These are phyloP conservation scores for Citrus maxima DNA, from an alignment of 345 rosid species.

Conservation along the genomic window DNA sequence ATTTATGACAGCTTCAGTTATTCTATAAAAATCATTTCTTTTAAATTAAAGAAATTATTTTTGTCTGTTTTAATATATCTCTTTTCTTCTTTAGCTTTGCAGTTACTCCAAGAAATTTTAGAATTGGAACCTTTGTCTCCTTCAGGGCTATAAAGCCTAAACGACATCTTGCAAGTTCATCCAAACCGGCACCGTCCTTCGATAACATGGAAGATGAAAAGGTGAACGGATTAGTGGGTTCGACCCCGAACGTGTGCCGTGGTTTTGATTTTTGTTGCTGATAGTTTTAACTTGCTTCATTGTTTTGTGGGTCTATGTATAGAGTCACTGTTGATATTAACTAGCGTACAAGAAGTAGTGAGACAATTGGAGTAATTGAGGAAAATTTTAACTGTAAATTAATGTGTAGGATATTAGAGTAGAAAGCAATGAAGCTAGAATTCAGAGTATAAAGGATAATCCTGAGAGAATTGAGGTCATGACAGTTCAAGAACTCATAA, in stretches of 20 bases:
- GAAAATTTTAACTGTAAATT: conserved; percentile 12
- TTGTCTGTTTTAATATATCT: neutral
- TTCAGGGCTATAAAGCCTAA: conserved; percentile 38
- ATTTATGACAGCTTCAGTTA: neutral
- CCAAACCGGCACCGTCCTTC: conserved; percentile 19
- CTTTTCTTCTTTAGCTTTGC: conserved; percentile 34
- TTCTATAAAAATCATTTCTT: neutral
- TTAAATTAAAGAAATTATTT: neutral
- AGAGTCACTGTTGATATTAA: neutral
- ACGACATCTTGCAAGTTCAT: conserved; percentile 32
- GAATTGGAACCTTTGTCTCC: conserved; percentile 25
- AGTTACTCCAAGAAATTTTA: conserved; percentile 31
- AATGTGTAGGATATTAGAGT: conserved; percentile 14
- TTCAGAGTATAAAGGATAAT: neutral
- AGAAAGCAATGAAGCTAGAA: neutral
- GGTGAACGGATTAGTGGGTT: conserved; percentile 23
- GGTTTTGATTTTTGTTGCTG: neutral
- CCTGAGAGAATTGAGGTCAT: neutral
- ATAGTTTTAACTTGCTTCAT: neutral
- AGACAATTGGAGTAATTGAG: conserved; percentile 1
- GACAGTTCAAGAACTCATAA: conserved; percentile 56
- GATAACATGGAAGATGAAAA: conserved; percentile 37
- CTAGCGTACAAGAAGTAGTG: neutral
- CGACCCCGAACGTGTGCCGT: conserved; percentile 14
- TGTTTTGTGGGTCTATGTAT: neutral